Base-by-base conservation (phyloP, 2,329 filamentous ascomycete species). In the Colletotrichum orchidophilum region DNA sequence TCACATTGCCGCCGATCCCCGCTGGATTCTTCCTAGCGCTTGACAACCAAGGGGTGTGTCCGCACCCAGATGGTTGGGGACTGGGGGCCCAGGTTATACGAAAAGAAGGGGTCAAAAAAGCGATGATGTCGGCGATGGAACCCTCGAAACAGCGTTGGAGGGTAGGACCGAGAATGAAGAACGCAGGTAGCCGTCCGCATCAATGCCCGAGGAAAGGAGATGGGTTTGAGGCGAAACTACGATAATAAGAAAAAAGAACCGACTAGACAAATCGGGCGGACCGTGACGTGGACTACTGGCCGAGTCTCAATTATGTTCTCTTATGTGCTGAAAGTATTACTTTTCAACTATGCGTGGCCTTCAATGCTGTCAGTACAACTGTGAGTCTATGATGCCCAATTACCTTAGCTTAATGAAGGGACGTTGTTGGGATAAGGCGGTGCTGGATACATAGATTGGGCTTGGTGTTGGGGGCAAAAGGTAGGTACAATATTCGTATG, bases 1-100 rank as follows among this genome's bases (percentile, higher is more conserved):
- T 68, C 54, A 65, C 65, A 71, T 35, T 73, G 71, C 63, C 71
- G 71, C 55, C 69, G 71, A 72, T 72, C 69, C 12, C 71, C 69
- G 54, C 71, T 68, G 46, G 21, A 58, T 62, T 63, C 53, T 59
- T 69, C 69, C 54, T 73, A 72, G 71, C 69, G 71, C 65, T 68
- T 39, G 59, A 63, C 53, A 65, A 73, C 64, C 71, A 72, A 35
- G 71, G 39, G 39, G 69, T 72, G 69, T 72, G 63, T 59, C 65
- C 50, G 69, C 58, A 63, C 53, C 58, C 58, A 68, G 59, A 42
- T 52, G 31, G 53, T 65, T 50, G 69, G 69, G 54, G 59, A 62
- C 55, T 39, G 57, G 46, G 64, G 58, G 18, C 18, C 68, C 63
- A 63, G 71, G 71, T 58, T 72, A 73, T 73, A 72, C 71, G 71